Conservation (phyloP, 2,329 filamentous ascomycete genomes). For the Alternaria gansuensis region DNA sequence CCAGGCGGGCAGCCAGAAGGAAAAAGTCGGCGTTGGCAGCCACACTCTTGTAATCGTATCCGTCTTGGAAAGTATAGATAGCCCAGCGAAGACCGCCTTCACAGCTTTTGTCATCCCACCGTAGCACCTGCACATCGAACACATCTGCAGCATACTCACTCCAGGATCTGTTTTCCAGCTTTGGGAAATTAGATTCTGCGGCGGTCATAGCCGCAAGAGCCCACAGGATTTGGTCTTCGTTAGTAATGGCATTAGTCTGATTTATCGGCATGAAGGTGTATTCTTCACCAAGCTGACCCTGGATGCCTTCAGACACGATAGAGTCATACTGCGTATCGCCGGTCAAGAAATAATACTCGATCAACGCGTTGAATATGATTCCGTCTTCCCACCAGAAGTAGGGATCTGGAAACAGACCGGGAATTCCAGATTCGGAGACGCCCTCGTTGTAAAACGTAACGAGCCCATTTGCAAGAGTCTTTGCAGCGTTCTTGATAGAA, state of each 20-base stretch:
- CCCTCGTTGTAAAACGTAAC: slow-evolving; percentile 32
- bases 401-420: slow-evolving; percentile 32
- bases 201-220: slow-evolving; percentile 71
- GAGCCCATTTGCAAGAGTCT: slow-evolving; percentile 34
- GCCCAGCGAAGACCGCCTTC: slow-evolving; percentile 75
- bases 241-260: slow-evolving; percentile 61
- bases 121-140: slow-evolving; percentile 72
- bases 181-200: slow-evolving; percentile 71
- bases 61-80: slow-evolving; percentile 77
- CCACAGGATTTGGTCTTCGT: slow-evolving; percentile 78
- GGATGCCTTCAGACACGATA: slow-evolving; percentile 52
- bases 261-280: slow-evolving; percentile 54
- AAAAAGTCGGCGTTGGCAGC: slow-evolving; percentile 81
- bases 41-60: slow-evolving; percentile 80
- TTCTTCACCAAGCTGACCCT: slow-evolving; percentile 47
- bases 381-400: slow-evolving; percentile 41
- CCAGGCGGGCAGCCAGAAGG: slow-evolving; percentile 77
- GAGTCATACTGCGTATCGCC: slow-evolving; percentile 54
- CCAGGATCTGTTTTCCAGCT: slow-evolving; percentile 58
- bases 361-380: slow-evolving; percentile 30
- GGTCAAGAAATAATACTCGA: slow-evolving; percentile 57
- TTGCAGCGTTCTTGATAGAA: slow-evolving; percentile 37
- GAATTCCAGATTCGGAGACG: slow-evolving; percentile 14
- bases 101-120: slow-evolving; percentile 72
- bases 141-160: slow-evolving; percentile 71